Percentiles rank a stretch among this genome's conserved stretches.
These are phyloP conservation scores for Saraca asoca DNA, from an alignment of 331 rosid genomes.

Conservation along the genomic window DNA sequence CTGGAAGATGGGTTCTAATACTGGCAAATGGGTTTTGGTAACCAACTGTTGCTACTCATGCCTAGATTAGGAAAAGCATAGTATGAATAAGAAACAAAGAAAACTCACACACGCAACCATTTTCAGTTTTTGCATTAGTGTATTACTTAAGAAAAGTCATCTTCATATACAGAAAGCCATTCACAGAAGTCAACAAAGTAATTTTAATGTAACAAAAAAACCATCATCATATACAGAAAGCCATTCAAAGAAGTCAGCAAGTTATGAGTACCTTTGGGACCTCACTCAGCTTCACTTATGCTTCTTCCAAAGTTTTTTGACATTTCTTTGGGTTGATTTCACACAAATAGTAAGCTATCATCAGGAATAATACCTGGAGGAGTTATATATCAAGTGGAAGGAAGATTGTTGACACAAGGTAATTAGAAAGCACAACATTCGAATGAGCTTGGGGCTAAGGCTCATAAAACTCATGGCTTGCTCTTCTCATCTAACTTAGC, in stretches of 20 bases:
- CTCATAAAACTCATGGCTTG: neutral
- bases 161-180: slow-evolving; percentile 19
- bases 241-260: slow-evolving; percentile 1
- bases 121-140: neutral
- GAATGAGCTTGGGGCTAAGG: neutral
- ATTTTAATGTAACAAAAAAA: too few species aligned
- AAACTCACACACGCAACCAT: neutral
- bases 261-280: slow-evolving; percentile 68
- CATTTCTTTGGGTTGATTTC: slow-evolving; percentile 86
- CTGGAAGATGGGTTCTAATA: neutral
- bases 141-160: neutral
- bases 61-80: neutral
- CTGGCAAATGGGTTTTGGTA: neutral
- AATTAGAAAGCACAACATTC: neutral
- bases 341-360: slow-evolving; percentile 81
- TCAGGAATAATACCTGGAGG: slow-evolving; percentile 37
- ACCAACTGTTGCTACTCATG: slow-evolving; percentile 14
- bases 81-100: neutral
- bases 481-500: slow-evolving; percentile 13
- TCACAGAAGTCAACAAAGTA: slow-evolving; percentile 10
- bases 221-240: neutral
- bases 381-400: slow-evolving; percentile 16
- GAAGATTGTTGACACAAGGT: neutral
- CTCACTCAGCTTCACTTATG: slow-evolving; percentile 78
- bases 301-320: slow-evolving; percentile 70